Base-by-base conservation (phyloP, 768 basidiomycete species). In the Suillus spraguei region DNA sequence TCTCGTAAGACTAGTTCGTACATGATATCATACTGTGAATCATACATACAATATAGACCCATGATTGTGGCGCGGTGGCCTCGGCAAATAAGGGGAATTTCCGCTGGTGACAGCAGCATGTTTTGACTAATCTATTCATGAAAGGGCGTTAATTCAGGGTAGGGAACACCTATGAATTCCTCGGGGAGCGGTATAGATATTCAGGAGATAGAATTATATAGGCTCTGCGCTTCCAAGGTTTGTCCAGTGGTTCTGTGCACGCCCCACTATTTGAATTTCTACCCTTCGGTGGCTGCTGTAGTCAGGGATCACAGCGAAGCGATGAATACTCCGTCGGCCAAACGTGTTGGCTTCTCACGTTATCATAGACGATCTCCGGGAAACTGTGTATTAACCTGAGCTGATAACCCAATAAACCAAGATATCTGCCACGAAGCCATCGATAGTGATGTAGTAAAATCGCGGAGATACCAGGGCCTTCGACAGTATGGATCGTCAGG, bases 361-460 rank as follows among this genome's bases (percentile, higher is more conserved):
- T 65, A 64, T 64, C 59, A 53, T 36, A 53, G 38, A 44, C 28
- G 35, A 65, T 65, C 58, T 46, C 58, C 35, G 32, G 56, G 16
- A 50, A 13, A 33, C 28, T 33, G 52, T 13, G 20, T 20, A 35
- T 35, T 53, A 20, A 53, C 20, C 32, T 35, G 33, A 11, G 11
- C 52, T 20, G 32, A 33, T 53, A 32, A 20, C 17, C 32, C 52
- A 35, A 20, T 20, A n/a, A 11, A 33, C 32, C 32, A 33, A 28
- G 28, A 28, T 28, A 4, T 53, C 32, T 53, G 20, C 52, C 52
- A 53, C 33, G 20, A 53, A 13, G 28, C 28, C 28, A 20, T 53
- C 32, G 35, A 33, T 53, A n/a, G 52, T 53, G 33, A 53, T 53
- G 32, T 20, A 53, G 11, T 16, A 56, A 54, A 10, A 38, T 39